Percentiles rank a stretch among this genome's conserved stretches.
These are phyloP conservation scores for Nyctanthes arbortristis DNA, from an alignment of 257 asterid species.

Conservation along the genomic window DNA sequence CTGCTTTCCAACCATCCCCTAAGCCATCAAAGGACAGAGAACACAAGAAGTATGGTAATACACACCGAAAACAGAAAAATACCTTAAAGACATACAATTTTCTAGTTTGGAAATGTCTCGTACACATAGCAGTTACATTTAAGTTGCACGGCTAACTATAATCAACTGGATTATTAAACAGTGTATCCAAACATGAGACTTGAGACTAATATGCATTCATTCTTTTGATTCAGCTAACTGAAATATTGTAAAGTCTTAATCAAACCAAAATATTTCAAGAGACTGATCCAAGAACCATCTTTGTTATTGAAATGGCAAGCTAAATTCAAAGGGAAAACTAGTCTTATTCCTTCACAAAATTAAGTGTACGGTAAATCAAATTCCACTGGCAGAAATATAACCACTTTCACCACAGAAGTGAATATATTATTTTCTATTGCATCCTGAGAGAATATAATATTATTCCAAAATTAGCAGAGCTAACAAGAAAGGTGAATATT, in stretches of 20 bases:
- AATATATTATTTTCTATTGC: background rate
- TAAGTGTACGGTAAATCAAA: background rate
- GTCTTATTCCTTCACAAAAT: too few species aligned
- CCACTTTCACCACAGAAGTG: too few species aligned
- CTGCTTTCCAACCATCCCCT: background rate
- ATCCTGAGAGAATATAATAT: background rate
- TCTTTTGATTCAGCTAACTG: too few species aligned
- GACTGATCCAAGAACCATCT: background rate
- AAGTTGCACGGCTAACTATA: background rate
- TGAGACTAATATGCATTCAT: too few species aligned
- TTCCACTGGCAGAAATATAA: too few species aligned
- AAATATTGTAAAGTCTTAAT: too few species aligned
- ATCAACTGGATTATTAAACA: too few species aligned
- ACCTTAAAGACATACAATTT: background rate
- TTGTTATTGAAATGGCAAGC: background rate
- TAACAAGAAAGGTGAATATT: conserved; percentile 4
- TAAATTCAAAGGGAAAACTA: background rate
- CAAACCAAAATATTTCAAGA: too few species aligned
- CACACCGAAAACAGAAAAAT: background rate
- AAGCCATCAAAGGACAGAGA: background rate
- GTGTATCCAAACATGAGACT: too few species aligned
- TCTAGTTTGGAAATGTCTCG: background rate
- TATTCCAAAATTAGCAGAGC: background rate
- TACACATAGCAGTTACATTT: background rate
- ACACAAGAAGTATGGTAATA: background rate